Evolutionary conservation across 1,284 basidiomycete species (phyloP).

Genomic region (Athelia psychrophila): DNA sequence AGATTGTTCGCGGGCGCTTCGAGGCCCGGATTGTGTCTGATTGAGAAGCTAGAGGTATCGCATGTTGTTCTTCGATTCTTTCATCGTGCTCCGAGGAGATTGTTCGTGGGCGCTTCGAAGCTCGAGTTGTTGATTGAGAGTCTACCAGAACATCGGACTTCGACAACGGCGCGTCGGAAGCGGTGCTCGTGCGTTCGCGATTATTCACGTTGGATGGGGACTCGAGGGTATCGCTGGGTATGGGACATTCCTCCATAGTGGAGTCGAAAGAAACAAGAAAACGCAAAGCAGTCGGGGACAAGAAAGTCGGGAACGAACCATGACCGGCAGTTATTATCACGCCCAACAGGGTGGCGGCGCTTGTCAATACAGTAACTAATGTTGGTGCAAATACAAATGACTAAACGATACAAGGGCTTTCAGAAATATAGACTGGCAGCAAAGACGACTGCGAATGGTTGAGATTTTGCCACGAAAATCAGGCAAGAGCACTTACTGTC

Average conservation of each 20-base stretch:
- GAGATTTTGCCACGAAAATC: slow-evolving; percentile 1
- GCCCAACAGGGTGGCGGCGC: too few relatives aligned
- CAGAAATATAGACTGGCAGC: slow-evolving; percentile 87
- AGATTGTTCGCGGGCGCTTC: neutral
- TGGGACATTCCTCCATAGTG: too few relatives aligned
- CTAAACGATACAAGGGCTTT: slow-evolving; percentile 12
- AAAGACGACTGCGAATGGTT: slow-evolving; percentile 62
- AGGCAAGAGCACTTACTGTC: slow-evolving; percentile 67
- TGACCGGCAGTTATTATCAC: too few relatives aligned
- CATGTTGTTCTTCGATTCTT: neutral
- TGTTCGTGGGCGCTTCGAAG: neutral
- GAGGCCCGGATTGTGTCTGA: neutral
- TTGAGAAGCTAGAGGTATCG: neutral
- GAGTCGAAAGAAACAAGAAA: too few relatives aligned
- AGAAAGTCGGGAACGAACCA: slow-evolving; percentile 1
- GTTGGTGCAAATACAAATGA: neutral
- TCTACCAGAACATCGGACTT: neutral
- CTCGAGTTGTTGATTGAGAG: neutral
- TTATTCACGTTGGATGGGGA: too few relatives aligned
- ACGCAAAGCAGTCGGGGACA: neutral
- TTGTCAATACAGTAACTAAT: too few relatives aligned
- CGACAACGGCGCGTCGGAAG: too few relatives aligned
- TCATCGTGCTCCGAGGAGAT: neutral
- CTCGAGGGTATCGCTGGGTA: too few relatives aligned
- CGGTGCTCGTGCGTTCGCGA: too few relatives aligned